Evolutionary conservation across 805 yeast genomes (phyloP).

Genomic region (Starmerella potacharoeniae): DNA sequence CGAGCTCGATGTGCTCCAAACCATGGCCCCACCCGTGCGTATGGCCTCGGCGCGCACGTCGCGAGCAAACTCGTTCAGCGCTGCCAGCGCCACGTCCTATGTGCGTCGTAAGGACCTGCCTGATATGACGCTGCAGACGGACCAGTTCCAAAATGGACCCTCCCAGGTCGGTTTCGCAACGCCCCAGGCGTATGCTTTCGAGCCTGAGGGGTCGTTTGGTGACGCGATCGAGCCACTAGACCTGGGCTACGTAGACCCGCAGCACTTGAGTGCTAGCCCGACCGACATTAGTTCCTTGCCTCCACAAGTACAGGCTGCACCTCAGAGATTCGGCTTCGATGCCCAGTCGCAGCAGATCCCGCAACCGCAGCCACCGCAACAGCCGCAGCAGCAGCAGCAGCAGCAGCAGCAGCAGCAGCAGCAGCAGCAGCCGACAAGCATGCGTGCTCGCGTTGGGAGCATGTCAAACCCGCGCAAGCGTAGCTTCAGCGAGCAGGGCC

Average conservation of each 20-base stretch:
- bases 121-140: conserved; percentile 11
- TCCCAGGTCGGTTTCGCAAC: conserved; percentile 70
- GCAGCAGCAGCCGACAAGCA: background rate
- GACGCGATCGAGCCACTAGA: conserved; percentile 14
- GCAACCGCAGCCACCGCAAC: background rate
- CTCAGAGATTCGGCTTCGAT: background rate
- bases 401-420: background rate
- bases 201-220: conserved; percentile 23
- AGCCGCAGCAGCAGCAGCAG: background rate
- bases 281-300: background rate
- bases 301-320: background rate
- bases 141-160: conserved; percentile 33
- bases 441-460: background rate
- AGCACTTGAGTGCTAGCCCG: conserved; percentile 9
- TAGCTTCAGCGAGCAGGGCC: background rate
- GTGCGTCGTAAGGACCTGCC: conserved; percentile 38
- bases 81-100: conserved; percentile 50
- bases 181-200: conserved; percentile 42
- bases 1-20: conserved; percentile 15
- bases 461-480: conserved; percentile 1
- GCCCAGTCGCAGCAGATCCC: background rate
- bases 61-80: conserved; percentile 42
- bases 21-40: conserved; percentile 14
- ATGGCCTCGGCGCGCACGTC: conserved; percentile 12
- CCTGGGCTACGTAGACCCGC: conserved; percentile 10